Base-by-base conservation (phyloP, 2,329 filamentous ascomycete species). In the Aspergillus caelatus region DNA sequence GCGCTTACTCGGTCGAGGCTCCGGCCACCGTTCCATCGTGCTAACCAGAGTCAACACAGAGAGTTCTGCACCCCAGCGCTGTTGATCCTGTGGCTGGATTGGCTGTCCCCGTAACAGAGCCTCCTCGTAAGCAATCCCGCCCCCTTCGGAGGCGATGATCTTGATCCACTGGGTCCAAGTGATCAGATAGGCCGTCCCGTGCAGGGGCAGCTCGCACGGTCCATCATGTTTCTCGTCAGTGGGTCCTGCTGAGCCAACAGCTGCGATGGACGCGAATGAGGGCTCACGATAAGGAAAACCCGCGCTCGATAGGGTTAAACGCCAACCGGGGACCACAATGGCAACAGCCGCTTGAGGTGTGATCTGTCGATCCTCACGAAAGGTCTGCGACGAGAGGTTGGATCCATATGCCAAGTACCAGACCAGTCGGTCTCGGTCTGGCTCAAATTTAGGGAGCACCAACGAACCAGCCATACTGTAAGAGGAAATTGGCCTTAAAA, bases 381-480 rank as follows among this genome's bases (percentile, higher is more conserved):
- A 56, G 53, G 53, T 56, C 34, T 56, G 30, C 19, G 28, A 34
- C 14, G 53, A 30, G 19, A 56, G 53, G 30, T 56, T 56, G 28
- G 53, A 56, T 21, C 53, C 53, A 36, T 56, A 56, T n/a, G 53
- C 53, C 30, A 56, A 56, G 30, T 56, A 56, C 53, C 53, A 56
- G 28, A 56, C 53, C 32, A 56, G 34, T 30, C 53, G 53, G 34
- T 39, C 53, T 19, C 34, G 53, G 53, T 56, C 53, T 41, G 53
- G 53, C 53, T 30, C 21, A 21, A 36, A 56, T 36, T 36, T 30
- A 36, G 53, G 53, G 19, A 56, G 53, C 30, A 39, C 11, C 32
- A 30, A 36, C n/a, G 53, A 56, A 36, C 32, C 19, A 26, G 53
- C 53, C 53, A 56, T 56, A 36, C 53, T 39, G 10, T 11, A 34